phyloP scores from a whole-genome alignment of 495 filamentous ascomycete species.

The Recurvomyces mirabilis region DNA sequence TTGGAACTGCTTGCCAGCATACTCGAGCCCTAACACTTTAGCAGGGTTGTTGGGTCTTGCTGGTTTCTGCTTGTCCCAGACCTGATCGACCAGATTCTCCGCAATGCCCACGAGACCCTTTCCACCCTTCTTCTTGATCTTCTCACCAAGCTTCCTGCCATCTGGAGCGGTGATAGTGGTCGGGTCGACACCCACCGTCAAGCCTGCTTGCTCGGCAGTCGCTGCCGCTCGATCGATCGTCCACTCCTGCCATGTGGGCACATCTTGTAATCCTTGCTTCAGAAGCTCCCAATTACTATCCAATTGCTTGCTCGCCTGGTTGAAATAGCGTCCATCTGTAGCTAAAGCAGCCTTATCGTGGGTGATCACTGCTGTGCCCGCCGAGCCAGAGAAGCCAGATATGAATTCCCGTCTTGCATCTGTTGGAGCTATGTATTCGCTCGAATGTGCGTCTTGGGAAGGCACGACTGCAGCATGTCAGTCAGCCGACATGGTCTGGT shows the following conservation, averaged over 20 bases:
- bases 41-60: conserved; percentile 64
- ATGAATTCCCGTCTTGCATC: conserved; percentile 89
- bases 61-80: conserved; percentile 72
- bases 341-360: conserved; percentile 77
- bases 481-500: background rate
- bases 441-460: conserved; percentile 94
- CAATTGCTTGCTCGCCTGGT: conserved; percentile 87
- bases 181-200: conserved; percentile 85
- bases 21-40: conserved; percentile 56
- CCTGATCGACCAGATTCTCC: conserved; percentile 74
- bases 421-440: conserved; percentile 92
- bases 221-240: conserved; percentile 32
- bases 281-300: conserved; percentile 85
- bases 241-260: conserved; percentile 98
- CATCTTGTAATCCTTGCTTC: conserved; percentile 86
- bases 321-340: conserved; percentile 97
- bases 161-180: conserved; percentile 71
- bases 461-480: conserved; percentile 60
- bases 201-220: conserved; percentile 49
- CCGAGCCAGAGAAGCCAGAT: conserved; percentile 89
- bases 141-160: conserved; percentile 76
- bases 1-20: conserved; percentile 69
- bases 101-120: conserved; percentile 58
- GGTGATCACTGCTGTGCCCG: conserved; percentile 84
- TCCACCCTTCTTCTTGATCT: conserved; percentile 79